phyloP scores from a whole-genome alignment of 164 flowering plant species.

The Vitis cinerea region DNA sequence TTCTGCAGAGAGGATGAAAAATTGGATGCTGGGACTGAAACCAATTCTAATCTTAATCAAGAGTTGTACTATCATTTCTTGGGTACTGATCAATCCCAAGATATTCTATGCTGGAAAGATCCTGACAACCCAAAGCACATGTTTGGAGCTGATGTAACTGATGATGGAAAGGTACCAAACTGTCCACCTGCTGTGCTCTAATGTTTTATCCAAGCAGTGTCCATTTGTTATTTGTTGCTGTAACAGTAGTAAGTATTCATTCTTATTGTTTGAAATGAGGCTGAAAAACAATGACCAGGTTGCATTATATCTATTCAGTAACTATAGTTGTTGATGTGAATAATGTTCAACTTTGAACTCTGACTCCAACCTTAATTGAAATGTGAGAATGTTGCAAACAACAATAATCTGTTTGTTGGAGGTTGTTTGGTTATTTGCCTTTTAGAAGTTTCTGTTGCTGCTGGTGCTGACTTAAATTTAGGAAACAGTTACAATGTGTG shows the following conservation, averaged over 20 bases:
- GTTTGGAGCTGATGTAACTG: constrained; percentile 57
- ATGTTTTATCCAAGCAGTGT: neutral
- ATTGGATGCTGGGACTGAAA: constrained; percentile 94
- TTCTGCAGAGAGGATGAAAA: constrained; percentile 60
- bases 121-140: constrained; percentile 67
- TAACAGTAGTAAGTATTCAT: neutral
- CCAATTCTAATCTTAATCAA: constrained; percentile 74
- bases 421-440: too few species aligned
- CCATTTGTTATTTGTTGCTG: neutral
- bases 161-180: constrained; percentile 89
- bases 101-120: constrained; percentile 91
- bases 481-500: too few species aligned
- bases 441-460: too few species aligned
- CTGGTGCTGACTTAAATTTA: too few species aligned
- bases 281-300: neutral
- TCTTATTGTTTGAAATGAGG: neutral
- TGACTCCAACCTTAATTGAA: too few species aligned
- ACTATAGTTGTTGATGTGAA: neutral
- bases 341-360: too few species aligned
- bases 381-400: too few species aligned
- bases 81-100: constrained; percentile 89
- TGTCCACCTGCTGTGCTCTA: constrained; percentile 3
- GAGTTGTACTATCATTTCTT: constrained; percentile 81
- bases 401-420: too few species aligned
- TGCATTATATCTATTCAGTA: neutral